Evolutionary conservation across 2,329 filamentous ascomycete genomes (phyloP).

Genomic region (Septoria petroselini): DNA sequence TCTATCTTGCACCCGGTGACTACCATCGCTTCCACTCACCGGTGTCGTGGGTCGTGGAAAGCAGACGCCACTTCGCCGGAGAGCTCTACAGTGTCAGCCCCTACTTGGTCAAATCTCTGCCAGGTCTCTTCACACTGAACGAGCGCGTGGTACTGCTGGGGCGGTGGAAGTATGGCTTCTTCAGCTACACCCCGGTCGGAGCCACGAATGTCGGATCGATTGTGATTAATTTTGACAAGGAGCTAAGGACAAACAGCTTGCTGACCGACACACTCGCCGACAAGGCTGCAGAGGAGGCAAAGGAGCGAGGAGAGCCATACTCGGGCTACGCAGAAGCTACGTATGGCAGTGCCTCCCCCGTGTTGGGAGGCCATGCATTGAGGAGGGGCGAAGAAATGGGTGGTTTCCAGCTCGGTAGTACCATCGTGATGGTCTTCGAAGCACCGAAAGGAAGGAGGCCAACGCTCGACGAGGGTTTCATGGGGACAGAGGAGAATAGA

Average conservation of each 20-base stretch:
- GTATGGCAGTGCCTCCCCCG: slow-evolving; percentile 71
- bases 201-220: slow-evolving; percentile 98
- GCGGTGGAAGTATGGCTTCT: slow-evolving; percentile 96
- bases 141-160: slow-evolving; percentile 92
- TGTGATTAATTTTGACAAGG: slow-evolving; percentile 92
- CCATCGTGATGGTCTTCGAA: slow-evolving; percentile 93
- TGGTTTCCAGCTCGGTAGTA: slow-evolving; percentile 92
- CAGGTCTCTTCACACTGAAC: slow-evolving; percentile 93
- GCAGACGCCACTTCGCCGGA: slow-evolving; percentile 92
- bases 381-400: slow-evolving; percentile 94
- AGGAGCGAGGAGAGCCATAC: slow-evolving; percentile 73
- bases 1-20: slow-evolving; percentile 95
- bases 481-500: slow-evolving; percentile 47
- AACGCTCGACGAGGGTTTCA: slow-evolving; percentile 59
- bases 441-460: slow-evolving; percentile 65
- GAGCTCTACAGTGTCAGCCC: slow-evolving; percentile 94
- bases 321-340: slow-evolving; percentile 90
- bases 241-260: slow-evolving; percentile 88
- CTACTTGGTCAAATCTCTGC: slow-evolving; percentile 87
- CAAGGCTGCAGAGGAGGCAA: slow-evolving; percentile 75
- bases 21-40: slow-evolving; percentile 98
- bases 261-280: slow-evolving; percentile 91
- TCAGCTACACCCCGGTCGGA: slow-evolving; percentile 90
- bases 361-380: slow-evolving; percentile 79
- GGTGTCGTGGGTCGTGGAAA: slow-evolving; percentile 90